A percentile compares a stretch with the other conserved stretches of the same genome.
phyloP scores from a whole-genome alignment of 192 early-diverging fungal species.

The Entomortierella lignicola region DNA sequence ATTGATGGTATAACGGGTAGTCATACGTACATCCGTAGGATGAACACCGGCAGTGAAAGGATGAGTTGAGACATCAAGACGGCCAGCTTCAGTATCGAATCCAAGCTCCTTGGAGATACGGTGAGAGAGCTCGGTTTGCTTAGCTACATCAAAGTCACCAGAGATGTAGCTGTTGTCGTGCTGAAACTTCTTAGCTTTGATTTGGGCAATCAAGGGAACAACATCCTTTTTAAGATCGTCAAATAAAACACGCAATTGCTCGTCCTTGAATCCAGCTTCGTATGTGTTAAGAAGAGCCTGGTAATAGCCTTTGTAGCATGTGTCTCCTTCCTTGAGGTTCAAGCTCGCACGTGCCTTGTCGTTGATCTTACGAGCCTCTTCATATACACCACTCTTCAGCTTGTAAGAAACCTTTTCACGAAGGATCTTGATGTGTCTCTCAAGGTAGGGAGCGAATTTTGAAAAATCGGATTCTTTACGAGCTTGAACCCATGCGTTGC shows the following conservation, averaged over 20 bases:
- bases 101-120: slow-evolving; percentile 53
- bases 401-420: slow-evolving; percentile 42
- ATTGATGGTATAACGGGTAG: slow-evolving; percentile 52
- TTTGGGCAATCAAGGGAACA: slow-evolving; percentile 56
- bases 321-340: slow-evolving; percentile 30
- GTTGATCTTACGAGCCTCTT: slow-evolving; percentile 50
- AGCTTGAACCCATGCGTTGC: slow-evolving; percentile 49
- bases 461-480: slow-evolving; percentile 48
- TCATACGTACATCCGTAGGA: slow-evolving; percentile 56
- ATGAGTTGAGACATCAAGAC: slow-evolving; percentile 55
- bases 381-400: slow-evolving; percentile 40
- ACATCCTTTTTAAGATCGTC: slow-evolving; percentile 42
- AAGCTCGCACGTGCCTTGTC: slow-evolving; percentile 49
- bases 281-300: slow-evolving; percentile 49
- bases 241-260: slow-evolving; percentile 45
- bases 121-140: slow-evolving; percentile 53
- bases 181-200: slow-evolving; percentile 55
- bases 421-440: slow-evolving; percentile 37
- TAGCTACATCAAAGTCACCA: slow-evolving; percentile 45
- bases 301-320: slow-evolving; percentile 54
- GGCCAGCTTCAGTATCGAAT: slow-evolving; percentile 54
- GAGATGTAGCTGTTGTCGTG: slow-evolving; percentile 34
- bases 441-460: slow-evolving; percentile 52
- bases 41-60: slow-evolving; percentile 54
- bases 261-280: slow-evolving; percentile 56